Percentiles rank a stretch among this genome's conserved stretches.
phyloP scores from a whole-genome alignment of 768 basidiomycete genomes.

The Leccinum olivaceopallidum region DNA sequence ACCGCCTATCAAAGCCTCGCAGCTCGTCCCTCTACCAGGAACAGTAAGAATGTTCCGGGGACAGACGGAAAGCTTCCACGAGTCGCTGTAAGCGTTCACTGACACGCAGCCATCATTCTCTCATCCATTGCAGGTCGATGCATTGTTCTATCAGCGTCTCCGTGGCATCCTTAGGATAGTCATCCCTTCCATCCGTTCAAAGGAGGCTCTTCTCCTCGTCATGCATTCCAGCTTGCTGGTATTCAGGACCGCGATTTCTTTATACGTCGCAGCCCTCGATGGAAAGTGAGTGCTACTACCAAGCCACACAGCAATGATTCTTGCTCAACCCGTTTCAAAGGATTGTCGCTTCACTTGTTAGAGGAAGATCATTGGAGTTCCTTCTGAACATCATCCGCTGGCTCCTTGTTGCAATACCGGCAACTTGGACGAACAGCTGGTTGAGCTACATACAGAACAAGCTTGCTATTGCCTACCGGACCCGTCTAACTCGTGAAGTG shows the following conservation, averaged over 20 bases:
- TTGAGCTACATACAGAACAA: conserved; percentile 93
- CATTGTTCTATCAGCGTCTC: conserved; percentile 83
- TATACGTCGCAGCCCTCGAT: conserved; percentile 93
- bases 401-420: conserved; percentile 90
- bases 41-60: conserved; percentile 11
- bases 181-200: conserved; percentile 81
- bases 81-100: conserved; percentile 59
- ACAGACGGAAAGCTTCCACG: conserved; percentile 48
- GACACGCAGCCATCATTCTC: neutral
- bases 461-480: conserved; percentile 85
- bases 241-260: conserved; percentile 85
- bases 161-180: conserved; percentile 79
- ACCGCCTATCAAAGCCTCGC: conserved; percentile 61
- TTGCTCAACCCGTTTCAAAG: conserved; percentile 39
- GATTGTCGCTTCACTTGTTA: conserved; percentile 93
- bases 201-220: conserved; percentile 82
- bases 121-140: conserved; percentile 66
- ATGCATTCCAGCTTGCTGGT: conserved; percentile 91
- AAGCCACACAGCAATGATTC: neutral
- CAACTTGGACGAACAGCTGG: conserved; percentile 93
- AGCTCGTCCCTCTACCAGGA: conserved; percentile 37
- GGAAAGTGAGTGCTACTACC: conserved; percentile 65
- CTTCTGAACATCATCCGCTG: conserved; percentile 84
- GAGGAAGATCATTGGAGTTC: conserved; percentile 78
- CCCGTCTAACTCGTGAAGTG: conserved; percentile 80